phyloP scores from a whole-genome alignment of 768 basidiomycete genomes.

The Russula foetens region DNA sequence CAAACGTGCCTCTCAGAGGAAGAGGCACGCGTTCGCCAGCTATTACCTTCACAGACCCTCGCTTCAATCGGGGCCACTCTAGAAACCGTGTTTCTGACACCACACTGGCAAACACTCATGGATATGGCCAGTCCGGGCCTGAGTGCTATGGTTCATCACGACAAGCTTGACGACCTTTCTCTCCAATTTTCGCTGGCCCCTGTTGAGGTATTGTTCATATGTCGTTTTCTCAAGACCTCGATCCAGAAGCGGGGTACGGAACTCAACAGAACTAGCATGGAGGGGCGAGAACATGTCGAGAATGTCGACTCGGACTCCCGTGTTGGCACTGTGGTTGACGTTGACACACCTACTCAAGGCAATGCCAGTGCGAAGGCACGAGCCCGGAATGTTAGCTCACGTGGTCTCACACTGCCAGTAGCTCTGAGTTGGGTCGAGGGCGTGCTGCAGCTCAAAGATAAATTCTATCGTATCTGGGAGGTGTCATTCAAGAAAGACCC shows the following conservation, averaged over 20 bases:
- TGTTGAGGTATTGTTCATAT: conserved; percentile 55
- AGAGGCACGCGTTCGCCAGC: conserved; percentile 75
- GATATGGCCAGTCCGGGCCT: conserved; percentile 78
- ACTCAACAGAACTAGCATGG: conserved; percentile 53
- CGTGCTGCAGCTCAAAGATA: conserved; percentile 86
- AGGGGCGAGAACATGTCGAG: conserved; percentile 29
- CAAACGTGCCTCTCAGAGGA: conserved; percentile 79
- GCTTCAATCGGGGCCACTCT: conserved; percentile 64
- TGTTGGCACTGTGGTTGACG: too few species aligned
- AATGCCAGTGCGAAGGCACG: conserved; percentile 41
- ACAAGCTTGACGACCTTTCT: conserved; percentile 66
- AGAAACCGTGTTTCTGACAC: conserved; percentile 64
- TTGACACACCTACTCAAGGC: conserved; percentile 35
- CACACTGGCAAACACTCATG: conserved; percentile 72
- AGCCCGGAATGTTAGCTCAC: conserved; percentile 31
- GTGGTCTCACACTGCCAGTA: conserved; percentile 42
- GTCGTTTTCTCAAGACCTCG: conserved; percentile 60
- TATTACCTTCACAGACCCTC: conserved; percentile 70
- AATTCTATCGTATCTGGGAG: conserved; percentile 70
- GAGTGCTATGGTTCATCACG: conserved; percentile 76
- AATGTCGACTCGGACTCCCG: too few species aligned
- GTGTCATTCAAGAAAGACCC: conserved; percentile 64
- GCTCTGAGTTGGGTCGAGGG: conserved; percentile 93
- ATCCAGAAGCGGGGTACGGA: conserved; percentile 66
- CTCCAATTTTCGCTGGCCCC: conserved; percentile 67